These are phyloP conservation scores for Wickerhamia fluorescens DNA, from an alignment of 805 yeast species.

Conservation along the genomic window DNA sequence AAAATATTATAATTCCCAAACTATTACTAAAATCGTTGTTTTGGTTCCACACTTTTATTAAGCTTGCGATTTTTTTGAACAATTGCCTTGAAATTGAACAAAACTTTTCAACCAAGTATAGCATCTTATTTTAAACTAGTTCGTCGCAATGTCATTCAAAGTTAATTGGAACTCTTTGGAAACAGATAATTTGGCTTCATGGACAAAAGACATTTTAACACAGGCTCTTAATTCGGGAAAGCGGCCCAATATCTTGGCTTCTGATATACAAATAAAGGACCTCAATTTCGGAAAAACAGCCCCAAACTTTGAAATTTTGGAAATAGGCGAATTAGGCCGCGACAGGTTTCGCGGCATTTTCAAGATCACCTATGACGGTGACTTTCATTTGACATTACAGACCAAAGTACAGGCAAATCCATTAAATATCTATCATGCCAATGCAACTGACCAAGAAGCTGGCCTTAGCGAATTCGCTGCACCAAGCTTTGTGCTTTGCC, in stretches of 20 bases:
- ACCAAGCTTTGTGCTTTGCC: conserved; percentile 61
- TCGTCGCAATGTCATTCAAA: conserved; percentile 57
- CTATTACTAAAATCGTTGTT: too few species aligned
- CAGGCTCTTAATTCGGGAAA: conserved; percentile 71
- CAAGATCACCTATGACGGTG: conserved; percentile 69
- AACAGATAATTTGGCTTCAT: conserved; percentile 50
- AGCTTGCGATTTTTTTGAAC: too few species aligned
- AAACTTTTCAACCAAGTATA: too few species aligned
- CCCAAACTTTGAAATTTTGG: conserved; percentile 71
- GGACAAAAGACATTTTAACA: conserved; percentile 60
- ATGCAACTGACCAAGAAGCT: conserved; percentile 30
- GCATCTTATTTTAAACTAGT: too few species aligned
- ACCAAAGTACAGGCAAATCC: conserved; percentile 85
- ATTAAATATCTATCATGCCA: conserved; percentile 55
- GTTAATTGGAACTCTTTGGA: conserved; percentile 74
- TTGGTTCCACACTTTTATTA: too few species aligned
- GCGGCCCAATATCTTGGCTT: conserved; percentile 63
- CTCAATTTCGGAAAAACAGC: conserved; percentile 68
- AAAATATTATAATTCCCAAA: too few species aligned
- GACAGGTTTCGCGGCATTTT: conserved; percentile 79
- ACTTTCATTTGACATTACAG: conserved; percentile 64
- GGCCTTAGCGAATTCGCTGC: conserved; percentile 42
- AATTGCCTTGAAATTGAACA: too few species aligned
- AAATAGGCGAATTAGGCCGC: conserved; percentile 71
- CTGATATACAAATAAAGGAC: conserved; percentile 60